Percentiles rank a stretch among this genome's conserved stretches.
These are phyloP conservation scores for Juglanconis oblonga DNA, from an alignment of 2,329 filamentous ascomycete genomes.

Conservation along the genomic window DNA sequence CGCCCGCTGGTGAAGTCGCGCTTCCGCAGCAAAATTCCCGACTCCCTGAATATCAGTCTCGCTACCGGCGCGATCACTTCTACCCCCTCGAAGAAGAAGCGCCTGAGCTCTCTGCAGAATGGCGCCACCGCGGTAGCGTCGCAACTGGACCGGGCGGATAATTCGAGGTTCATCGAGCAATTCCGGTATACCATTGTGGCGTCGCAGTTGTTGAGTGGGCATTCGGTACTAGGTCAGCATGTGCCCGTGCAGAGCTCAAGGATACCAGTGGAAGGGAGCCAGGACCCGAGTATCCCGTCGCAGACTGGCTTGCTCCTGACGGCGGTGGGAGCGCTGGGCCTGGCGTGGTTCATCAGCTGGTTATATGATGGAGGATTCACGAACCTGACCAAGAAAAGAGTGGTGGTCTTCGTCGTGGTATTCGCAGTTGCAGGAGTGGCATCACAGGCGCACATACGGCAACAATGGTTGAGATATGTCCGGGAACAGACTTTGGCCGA, in stretches of 20 bases:
- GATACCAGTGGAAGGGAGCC: conserved; percentile 3
- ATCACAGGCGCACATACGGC: conserved; percentile 69
- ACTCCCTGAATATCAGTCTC: conserved; percentile 41
- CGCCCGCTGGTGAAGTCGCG: conserved; percentile 52
- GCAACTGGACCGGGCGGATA: conserved; percentile 72
- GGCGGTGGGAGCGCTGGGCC: conserved; percentile 62
- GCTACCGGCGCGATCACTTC: conserved; percentile 38
- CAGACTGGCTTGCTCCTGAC: conserved; percentile 50
- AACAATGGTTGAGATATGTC: conserved; percentile 79
- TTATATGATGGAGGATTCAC: conserved; percentile 50
- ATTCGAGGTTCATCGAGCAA: conserved; percentile 81
- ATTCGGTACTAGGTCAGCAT: conserved; percentile 50
- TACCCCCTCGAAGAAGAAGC: conserved; percentile 38
- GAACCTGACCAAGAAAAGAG: conserved; percentile 55
- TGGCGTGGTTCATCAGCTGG: conserved; percentile 74
- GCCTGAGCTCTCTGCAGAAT: conserved; percentile 18
- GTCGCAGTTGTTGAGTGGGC: conserved; percentile 79
- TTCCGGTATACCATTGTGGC: conserved; percentile 93
- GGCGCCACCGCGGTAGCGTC: conserved; percentile 63
- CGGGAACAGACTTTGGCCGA: conserved; percentile 71
- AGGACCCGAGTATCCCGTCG: conserved; percentile 30
- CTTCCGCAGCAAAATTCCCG: conserved; percentile 48
- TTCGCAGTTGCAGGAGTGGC: conserved; percentile 53
- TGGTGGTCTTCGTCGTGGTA: conserved; percentile 43
- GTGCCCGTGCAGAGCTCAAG: conserved; percentile 18